Percentiles rank a stretch among this genome's conserved stretches.
phyloP scores from a whole-genome alignment of 2,329 filamentous ascomycete species.

The Pseudogymnoascus sp. region DNA sequence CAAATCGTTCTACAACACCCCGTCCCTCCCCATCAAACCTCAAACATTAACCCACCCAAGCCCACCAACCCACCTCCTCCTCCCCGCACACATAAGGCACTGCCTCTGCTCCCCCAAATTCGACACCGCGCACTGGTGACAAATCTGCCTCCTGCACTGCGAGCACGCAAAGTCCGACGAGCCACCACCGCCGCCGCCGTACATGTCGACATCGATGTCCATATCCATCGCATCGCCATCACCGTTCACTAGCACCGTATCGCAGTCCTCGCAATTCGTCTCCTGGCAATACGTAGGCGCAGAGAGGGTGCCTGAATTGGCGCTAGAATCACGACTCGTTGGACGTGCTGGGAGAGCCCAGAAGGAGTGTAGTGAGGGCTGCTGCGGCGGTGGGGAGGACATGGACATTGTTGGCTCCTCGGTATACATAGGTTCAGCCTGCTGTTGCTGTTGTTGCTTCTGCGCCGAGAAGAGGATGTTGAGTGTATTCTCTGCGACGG shows the following conservation, averaged over 20 bases:
- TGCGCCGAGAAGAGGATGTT: slow-evolving; percentile 52
- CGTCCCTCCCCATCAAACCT: not conserved
- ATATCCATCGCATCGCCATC: slow-evolving; percentile 34
- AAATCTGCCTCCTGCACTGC: slow-evolving; percentile 47
- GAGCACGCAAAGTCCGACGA: slow-evolving; percentile 34
- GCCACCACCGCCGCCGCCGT: slow-evolving; percentile 28
- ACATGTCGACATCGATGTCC: slow-evolving; percentile 32
- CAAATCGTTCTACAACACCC: not conserved
- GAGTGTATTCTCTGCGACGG: slow-evolving; percentile 42
- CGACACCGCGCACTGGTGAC: slow-evolving; percentile 51
- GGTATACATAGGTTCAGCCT: slow-evolving; percentile 14
- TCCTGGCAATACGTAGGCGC: slow-evolving; percentile 22
- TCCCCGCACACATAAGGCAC: slow-evolving; percentile 45
- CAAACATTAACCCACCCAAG: slow-evolving; percentile 14
- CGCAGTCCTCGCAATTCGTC: slow-evolving; percentile 48
- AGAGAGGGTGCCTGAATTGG: slow-evolving; percentile 18
- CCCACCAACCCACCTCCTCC: slow-evolving; percentile 19
- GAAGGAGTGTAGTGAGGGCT: slow-evolving; percentile 52
- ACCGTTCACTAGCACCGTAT: slow-evolving; percentile 24
- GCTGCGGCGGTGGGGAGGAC: slow-evolving; percentile 25
- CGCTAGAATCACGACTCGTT: slow-evolving; percentile 22
- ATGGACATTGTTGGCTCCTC: slow-evolving; percentile 14
- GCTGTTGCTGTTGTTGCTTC: slow-evolving; percentile 25
- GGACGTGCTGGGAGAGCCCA: slow-evolving; percentile 42
- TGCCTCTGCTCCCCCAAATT: slow-evolving; percentile 46